Evolutionary conservation across 75 land plant genomes (phyloP), one percentile per base, ranked within the genome.

Genomic region (Cupressus sempervirens): DNA sequence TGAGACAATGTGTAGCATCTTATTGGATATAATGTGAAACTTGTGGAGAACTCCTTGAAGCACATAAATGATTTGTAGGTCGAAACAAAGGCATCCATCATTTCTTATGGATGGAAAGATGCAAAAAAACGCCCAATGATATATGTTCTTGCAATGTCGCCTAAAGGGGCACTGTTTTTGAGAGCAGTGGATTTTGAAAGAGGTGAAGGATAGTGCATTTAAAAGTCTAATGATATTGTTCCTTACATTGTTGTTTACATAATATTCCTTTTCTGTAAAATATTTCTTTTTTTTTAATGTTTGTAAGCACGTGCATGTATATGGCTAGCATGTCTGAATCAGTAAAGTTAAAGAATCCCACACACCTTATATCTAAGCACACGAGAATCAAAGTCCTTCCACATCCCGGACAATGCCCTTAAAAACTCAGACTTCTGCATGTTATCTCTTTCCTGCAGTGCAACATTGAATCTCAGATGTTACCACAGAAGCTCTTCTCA

Each of bases 351-450:
- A 83, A 56, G 84, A 85, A 82, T 48, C 74, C 36, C 35, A 80
- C 89, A 74, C 56, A 97, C 99, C 96, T 97, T 97, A 86, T 93
- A 97, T 26, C 98, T 95, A 82, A 97, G 86, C 58, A 97, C 95
- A 85, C 99, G 98, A 75, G 93, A 87, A 83, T 97, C 99, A 88
- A 97, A 97, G 83, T 92, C 94, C 65, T 95, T 97, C 99, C 99
- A 97, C 98, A 96, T 96, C 76, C 94, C 94, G 48, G 96, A 90
- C 82, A 97, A 84, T 72, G 99, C 99, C 86, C 96, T 97, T 76
- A 97, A 84, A 84, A 96, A 97, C 58, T 97, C 95, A 35, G 99
- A 88, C 84, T 97, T 97, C 83, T 97, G 98, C 95, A 97, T 94
- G 76, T 97, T 97, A 87, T 97, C 99, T 83, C 99, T 92, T 89